Base-by-base conservation (phyloP, 1,284 basidiomycete genomes). In the Trichosporon sp. region DNA sequence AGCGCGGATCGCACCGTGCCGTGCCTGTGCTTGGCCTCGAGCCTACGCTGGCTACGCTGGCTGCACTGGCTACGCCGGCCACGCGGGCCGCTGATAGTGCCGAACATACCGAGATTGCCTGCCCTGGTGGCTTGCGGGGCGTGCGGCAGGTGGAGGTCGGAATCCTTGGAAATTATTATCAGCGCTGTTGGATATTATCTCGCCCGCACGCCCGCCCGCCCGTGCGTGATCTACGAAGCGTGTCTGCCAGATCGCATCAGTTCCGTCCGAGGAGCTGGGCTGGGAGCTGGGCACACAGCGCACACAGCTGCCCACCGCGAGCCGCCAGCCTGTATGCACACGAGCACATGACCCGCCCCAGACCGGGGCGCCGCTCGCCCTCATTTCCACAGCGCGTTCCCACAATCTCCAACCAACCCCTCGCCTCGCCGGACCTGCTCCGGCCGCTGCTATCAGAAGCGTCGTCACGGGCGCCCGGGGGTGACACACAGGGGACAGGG, bases 121-220 rank as follows among this genome's bases (percentile, higher is more conserved):
- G 18, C 13, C 47, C n/a, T 21, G 11, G 47, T 51, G 47, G 47
- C 47, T 51, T 31, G 53, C 25, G 13, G 53, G 47, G 47, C 47
- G 21, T 31, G 53, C 25, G 13, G 53, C 25, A 31, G 12, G 53
- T n/a, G 25, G 25, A 21, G 53, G 15, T 25, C 21, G 53, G 25
- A 58, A 29, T 58, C 27, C 53, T 58, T 58, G 53, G 53, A 58
- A 58, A 58, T 58, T 58, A 58, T 58, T 58, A 58, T 58, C 53
- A 58, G 53, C 15, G 15, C 7, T 18, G 53, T 58, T 58, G 53
- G 53, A 58, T 58, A 58, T 58, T 58, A 51, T 51, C 47, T 42
- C 38, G 38, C 38, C 38, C 38, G 38, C 38, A 42, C 38, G 38
- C 38, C n/a, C 12, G 38, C n/a, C 11, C 38, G 38, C 15, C 5